These are phyloP conservation scores for Sungouiozyma intestinalis DNA, from an alignment of 805 yeast genomes.

Conservation along the genomic window DNA sequence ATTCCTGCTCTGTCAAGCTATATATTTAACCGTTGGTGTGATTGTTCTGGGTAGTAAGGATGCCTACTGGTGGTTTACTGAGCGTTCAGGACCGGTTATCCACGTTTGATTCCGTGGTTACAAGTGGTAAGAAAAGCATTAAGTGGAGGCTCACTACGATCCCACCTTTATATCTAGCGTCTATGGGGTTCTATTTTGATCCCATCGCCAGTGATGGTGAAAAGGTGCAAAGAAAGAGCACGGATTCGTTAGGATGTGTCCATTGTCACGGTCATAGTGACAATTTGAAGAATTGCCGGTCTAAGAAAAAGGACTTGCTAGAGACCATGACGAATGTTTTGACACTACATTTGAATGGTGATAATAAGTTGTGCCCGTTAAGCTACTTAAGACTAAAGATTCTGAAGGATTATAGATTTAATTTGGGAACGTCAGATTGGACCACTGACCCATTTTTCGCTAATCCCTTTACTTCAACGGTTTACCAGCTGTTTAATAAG, in stretches of 20 bases:
- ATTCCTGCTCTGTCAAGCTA: too few species aligned
- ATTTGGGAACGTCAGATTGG: conserved; percentile 14
- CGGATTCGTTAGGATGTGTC: conserved; percentile 19
- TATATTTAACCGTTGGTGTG: neutral
- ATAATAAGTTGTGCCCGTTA: conserved; percentile 10
- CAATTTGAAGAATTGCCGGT: conserved; percentile 18
- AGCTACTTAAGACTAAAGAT: conserved; percentile 11
- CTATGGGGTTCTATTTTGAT: conserved; percentile 20
- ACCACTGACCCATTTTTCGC: conserved; percentile 12
- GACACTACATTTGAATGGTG: conserved; percentile 11
- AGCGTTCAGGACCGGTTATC: neutral
- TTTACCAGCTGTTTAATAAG: conserved; percentile 6
- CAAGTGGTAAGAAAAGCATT: conserved; percentile 11
- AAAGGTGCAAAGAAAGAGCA: conserved; percentile 4
- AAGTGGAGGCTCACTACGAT: conserved; percentile 26
- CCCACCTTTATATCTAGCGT: conserved; percentile 20
- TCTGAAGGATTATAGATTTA: conserved; percentile 17
- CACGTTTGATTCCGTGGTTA: conserved; percentile 4
- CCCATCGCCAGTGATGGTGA: conserved; percentile 11
- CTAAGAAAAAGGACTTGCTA: conserved; percentile 14
- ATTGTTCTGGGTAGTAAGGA: neutral
- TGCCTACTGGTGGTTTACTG: neutral
- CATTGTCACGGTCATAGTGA: conserved; percentile 15
- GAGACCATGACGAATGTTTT: conserved; percentile 21
- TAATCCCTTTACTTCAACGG: conserved; percentile 10